These are phyloP conservation scores for Lomentospora prolificans DNA, from an alignment of 2,329 filamentous ascomycete species.

Conservation along the genomic window DNA sequence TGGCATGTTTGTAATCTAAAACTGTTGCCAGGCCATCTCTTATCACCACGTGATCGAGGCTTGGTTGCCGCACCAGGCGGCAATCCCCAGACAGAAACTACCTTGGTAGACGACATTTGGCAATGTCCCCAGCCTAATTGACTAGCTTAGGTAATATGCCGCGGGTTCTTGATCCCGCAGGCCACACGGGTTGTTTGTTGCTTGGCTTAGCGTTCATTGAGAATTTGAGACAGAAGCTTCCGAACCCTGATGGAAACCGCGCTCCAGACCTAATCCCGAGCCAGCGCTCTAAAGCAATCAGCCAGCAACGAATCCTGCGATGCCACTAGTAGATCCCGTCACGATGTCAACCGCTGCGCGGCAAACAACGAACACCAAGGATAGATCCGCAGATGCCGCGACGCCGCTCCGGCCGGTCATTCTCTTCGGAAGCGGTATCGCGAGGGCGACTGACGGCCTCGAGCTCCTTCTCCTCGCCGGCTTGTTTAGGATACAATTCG, in stretches of 20 bases:
- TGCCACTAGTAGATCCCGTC: slow-evolving; percentile 25
- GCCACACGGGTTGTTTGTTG: background rate
- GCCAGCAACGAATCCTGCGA: no score
- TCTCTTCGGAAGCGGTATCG: slow-evolving; percentile 25
- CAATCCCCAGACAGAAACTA: no score
- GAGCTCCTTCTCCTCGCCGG: slow-evolving; percentile 57
- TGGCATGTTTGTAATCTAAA: background rate
- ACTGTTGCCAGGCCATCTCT: background rate
- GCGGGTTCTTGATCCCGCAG: no score
- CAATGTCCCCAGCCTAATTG: no score
- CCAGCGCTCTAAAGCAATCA: no score
- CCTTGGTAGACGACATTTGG: no score
- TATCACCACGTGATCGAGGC: background rate
- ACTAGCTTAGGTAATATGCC: no score
- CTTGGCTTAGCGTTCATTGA: background rate
- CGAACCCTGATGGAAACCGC: background rate
- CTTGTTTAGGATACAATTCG: slow-evolving; percentile 54
- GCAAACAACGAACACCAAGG: slow-evolving; percentile 20
- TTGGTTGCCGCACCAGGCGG: no score
- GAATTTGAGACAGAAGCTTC: background rate
- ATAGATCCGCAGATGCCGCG: slow-evolving; percentile 15
- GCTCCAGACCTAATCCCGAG: no score
- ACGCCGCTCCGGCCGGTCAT: slow-evolving; percentile 25
- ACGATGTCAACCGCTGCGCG: slow-evolving; percentile 28
- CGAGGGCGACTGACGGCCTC: slow-evolving; percentile 30